Percentiles rank a stretch among this genome's conserved stretches.
Conservation (phyloP, 2,329 filamentous ascomycete genomes). For the Alternaria panax region DNA sequence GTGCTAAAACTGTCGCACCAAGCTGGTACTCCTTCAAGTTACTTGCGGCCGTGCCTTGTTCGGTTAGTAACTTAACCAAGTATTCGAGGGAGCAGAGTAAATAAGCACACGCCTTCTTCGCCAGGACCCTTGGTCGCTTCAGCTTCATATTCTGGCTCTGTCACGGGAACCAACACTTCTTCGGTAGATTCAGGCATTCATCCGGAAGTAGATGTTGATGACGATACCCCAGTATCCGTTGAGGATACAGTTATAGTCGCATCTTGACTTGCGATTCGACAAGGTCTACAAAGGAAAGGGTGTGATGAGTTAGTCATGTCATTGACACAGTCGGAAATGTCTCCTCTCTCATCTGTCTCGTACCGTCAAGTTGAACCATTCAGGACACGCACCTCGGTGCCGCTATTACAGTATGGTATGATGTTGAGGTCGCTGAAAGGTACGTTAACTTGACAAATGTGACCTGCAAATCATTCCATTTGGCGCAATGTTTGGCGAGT, state of each 20-base stretch:
- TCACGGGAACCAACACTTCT: too few species aligned
- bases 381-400: too few species aligned
- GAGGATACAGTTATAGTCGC: not conserved
- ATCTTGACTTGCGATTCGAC: not conserved
- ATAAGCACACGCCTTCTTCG: not conserved
- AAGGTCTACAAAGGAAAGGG: not conserved
- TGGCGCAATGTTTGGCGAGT: too few species aligned
- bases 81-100: not conserved
- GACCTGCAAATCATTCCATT: too few species aligned
- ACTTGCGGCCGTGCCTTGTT: not conserved
- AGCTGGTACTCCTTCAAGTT: not conserved
- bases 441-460: too few species aligned
- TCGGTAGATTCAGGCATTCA: too few species aligned
- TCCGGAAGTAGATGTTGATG: not conserved
- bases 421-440: too few species aligned
- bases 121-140: too few species aligned
- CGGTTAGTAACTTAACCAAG: not conserved
- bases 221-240: not conserved
- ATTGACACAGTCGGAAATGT: not conserved
- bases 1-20: not conserved
- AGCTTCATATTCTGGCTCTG: too few species aligned
- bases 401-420: too few species aligned
- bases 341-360: too few species aligned
- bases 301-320: not conserved
- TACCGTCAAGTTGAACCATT: too few species aligned